phyloP scores from a whole-genome alignment of 2,329 filamentous ascomycete species.

The Gremmenia infestans region DNA sequence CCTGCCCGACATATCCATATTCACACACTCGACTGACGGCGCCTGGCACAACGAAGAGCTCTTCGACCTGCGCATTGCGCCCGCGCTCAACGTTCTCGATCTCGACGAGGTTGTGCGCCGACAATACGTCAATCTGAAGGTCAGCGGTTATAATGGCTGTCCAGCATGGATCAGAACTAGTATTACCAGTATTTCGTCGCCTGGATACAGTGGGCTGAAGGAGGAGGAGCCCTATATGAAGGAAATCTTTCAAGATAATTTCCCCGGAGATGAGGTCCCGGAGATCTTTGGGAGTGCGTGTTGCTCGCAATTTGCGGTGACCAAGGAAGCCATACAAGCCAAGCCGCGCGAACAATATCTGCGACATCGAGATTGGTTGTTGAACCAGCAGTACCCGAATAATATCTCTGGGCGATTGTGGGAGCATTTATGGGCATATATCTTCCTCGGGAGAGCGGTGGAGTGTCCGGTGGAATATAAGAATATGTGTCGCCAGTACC shows the following conservation, averaged over 20 bases:
- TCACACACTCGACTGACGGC: constrained; percentile 42
- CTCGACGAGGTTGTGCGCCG: constrained; percentile 38
- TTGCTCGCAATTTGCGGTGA: constrained; percentile 61
- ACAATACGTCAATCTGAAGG: constrained; percentile 51
- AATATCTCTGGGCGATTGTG: constrained; percentile 51
- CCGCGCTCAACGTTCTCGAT: constrained; percentile 32
- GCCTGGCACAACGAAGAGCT: constrained; percentile 35
- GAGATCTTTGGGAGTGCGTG: constrained; percentile 48
- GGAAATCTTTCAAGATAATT: constrained; percentile 7
- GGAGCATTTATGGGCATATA: constrained; percentile 57
- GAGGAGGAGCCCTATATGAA: constrained; percentile 20
- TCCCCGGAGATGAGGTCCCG: constrained; percentile 32
- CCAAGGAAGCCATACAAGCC: constrained; percentile 43
- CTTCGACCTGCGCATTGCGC: constrained; percentile 32
- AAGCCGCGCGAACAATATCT: constrained; percentile 48
- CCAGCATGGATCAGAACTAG: constrained; percentile 46
- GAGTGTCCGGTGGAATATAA: constrained; percentile 14
- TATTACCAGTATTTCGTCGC: constrained; percentile 18
- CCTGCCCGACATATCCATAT: constrained; percentile 53
- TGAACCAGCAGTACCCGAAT: constrained; percentile 47
- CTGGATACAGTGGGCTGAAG: constrained; percentile 23
- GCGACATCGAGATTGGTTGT: constrained; percentile 51
- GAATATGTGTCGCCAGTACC: constrained; percentile 10
- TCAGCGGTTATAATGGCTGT: constrained; percentile 50
- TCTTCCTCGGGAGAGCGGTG: constrained; percentile 10